Evolutionary conservation across 768 basidiomycete genomes (phyloP).

Genomic region (Russula virescens): DNA sequence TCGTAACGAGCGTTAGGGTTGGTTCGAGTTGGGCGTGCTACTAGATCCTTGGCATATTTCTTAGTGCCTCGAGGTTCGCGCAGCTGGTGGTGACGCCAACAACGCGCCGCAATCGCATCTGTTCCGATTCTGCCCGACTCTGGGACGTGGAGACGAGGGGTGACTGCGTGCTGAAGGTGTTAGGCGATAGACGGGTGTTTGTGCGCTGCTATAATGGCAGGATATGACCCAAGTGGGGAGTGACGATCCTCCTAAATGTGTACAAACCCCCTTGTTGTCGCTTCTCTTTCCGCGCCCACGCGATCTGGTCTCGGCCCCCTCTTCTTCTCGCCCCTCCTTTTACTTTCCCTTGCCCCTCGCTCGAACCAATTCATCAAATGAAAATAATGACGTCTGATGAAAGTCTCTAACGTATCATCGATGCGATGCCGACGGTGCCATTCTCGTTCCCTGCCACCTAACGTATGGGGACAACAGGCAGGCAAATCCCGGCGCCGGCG

Average conservation of each 20-base stretch:
- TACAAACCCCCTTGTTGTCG: background rate
- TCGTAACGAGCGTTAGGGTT: background rate
- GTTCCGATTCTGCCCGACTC: background rate
- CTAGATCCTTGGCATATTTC: background rate
- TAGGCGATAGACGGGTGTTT: background rate
- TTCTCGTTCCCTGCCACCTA: background rate
- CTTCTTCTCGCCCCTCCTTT: background rate
- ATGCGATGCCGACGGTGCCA: no score
- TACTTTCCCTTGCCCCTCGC: background rate
- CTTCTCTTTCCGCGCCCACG: background rate
- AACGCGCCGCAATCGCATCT: constrained; percentile 3
- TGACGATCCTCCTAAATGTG: constrained; percentile 8
- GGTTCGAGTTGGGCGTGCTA: background rate
- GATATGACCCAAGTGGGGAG: background rate
- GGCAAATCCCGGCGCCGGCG: no score
- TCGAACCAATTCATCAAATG: background rate
- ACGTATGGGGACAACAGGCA: background rate
- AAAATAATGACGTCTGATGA: constrained; percentile 1
- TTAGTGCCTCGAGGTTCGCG: constrained; percentile 5
- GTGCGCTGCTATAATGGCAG: background rate
- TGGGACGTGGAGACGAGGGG: background rate
- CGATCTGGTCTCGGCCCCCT: no score
- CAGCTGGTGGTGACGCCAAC: constrained; percentile 7
- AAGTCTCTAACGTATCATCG: no score
- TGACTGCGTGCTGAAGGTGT: background rate